Evolutionary conservation across 148 eudicot species (phyloP).

Genomic region (Rhododendron simsii): DNA sequence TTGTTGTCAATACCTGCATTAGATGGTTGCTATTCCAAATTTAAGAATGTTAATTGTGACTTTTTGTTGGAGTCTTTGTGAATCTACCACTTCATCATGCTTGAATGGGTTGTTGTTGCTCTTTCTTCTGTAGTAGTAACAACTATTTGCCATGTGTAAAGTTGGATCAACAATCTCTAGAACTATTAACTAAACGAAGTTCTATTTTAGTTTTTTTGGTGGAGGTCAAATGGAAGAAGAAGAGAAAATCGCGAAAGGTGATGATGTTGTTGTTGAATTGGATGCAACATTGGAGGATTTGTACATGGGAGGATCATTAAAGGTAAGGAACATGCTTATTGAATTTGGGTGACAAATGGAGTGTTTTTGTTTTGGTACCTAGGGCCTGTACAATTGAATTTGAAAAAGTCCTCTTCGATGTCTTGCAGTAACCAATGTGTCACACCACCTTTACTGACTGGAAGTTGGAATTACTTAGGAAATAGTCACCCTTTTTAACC

Average conservation of each 20-base stretch:
- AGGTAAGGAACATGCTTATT: conserved; percentile 42
- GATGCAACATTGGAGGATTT: conserved; percentile 94
- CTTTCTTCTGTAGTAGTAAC: background rate
- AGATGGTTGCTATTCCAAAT: background rate
- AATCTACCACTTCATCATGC: background rate
- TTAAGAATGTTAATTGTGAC: background rate
- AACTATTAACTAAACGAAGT: background rate
- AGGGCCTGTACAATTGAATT: background rate
- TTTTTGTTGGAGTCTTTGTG: background rate
- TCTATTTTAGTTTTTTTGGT: conserved; percentile 58
- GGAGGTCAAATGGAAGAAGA: conserved; percentile 80
- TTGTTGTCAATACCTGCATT: background rate
- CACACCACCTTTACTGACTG: background rate
- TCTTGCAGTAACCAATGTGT: background rate
- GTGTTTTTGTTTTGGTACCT: background rate
- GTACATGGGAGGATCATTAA: conserved; percentile 91
- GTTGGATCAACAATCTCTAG: background rate
- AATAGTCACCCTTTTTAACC: background rate
- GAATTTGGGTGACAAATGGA: background rate
- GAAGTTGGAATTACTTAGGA: background rate
- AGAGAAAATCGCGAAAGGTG: conserved; percentile 82
- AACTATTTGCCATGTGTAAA: background rate
- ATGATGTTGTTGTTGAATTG: conserved; percentile 93
- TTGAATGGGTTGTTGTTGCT: background rate
- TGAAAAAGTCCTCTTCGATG: background rate